Base-by-base conservation (phyloP, 2,329 filamentous ascomycete species). In the Clarireedia monteithiana region DNA sequence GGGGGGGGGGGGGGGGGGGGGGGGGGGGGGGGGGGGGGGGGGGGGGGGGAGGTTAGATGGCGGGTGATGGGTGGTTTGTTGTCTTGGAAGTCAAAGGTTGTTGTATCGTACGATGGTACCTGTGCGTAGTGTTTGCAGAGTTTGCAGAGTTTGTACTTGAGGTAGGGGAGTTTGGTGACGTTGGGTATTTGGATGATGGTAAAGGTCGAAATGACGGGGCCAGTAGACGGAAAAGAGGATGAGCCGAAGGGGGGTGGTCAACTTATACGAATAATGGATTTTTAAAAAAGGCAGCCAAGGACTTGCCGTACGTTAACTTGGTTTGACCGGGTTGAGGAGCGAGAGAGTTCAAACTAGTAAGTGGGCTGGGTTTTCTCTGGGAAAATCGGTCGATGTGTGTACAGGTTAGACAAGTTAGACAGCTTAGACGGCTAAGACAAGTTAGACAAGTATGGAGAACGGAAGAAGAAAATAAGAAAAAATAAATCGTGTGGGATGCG, bases 221-320 rank as follows among this genome's bases (percentile, higher is more conserved):
- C 56, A 57, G 23, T 56, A 34, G 56, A 55, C 58, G 61, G 62
- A 63, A 56, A 46, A 60, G 55, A 56, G 54, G 61, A 63, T 62
- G 57, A 62, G 58, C 61, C 62, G 61, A 62, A 58, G 59, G 60
- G 60, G 57, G 48, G 46, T 53, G 53, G 53, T 55, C 23, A 53
- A 57, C 58, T 62, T 63, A 63, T 63, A 63, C 56, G 39, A 20
- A 17, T 42, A 20, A 42, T 42, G 20, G 39, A 42, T 14, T 34
- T 34, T 34, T 5, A 34, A 34, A 34, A 34, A 34, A 12, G 4
- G 39, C 20, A 42, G 39, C 39, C 39, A 42, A 42, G 39, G 12
- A 46, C 12, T 26, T 14, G 24, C 44, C 26, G 23, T 23, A 27
- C 26, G 20, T 42, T 17, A 20, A 42, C 39, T 42, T n/a, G 39